Conservation (phyloP, 768 basidiomycete genomes). For the Mycena chlorophos region DNA sequence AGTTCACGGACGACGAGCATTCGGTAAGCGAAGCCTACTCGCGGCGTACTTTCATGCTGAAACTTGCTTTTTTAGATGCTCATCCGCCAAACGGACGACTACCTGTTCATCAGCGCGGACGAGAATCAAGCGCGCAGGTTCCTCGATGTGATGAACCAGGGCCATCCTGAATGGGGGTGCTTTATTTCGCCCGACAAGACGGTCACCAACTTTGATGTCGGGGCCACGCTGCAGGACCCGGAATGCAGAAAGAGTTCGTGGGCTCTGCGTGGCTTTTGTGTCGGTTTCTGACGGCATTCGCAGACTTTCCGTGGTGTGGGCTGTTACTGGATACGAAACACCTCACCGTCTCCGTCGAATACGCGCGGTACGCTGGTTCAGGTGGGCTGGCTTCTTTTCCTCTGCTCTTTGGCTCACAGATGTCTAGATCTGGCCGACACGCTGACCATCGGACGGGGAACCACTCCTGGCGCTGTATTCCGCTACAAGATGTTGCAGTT, state of each 20-base stretch:
- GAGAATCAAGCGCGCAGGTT: slow-evolving; percentile 62
- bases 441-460: slow-evolving; percentile 67
- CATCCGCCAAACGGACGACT: slow-evolving; percentile 91
- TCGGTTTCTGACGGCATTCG: background rate
- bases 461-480: slow-evolving; percentile 66
- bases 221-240: slow-evolving; percentile 23
- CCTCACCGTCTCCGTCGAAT: slow-evolving; percentile 80
- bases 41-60: background rate
- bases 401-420: background rate
- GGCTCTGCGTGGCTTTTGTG: background rate
- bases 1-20: slow-evolving; percentile 54
- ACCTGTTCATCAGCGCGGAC: slow-evolving; percentile 80
- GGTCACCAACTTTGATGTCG: slow-evolving; percentile 79
- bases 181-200: slow-evolving; percentile 89
- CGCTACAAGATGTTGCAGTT: slow-evolving; percentile 74
- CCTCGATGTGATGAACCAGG: slow-evolving; percentile 72
- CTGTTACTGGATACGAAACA: slow-evolving; percentile 72
- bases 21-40: slow-evolving; percentile 51
- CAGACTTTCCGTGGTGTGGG: slow-evolving; percentile 96
- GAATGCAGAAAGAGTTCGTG: slow-evolving; percentile 11
- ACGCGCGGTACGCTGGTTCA: slow-evolving; percentile 60
- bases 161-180: slow-evolving; percentile 94
- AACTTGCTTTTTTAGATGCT: slow-evolving; percentile 53
- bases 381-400: slow-evolving; percentile 43
- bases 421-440: slow-evolving; percentile 61